These are phyloP conservation scores for Penicillium sp. DNA, from an alignment of 2,329 filamentous ascomycete species.

Conservation along the genomic window DNA sequence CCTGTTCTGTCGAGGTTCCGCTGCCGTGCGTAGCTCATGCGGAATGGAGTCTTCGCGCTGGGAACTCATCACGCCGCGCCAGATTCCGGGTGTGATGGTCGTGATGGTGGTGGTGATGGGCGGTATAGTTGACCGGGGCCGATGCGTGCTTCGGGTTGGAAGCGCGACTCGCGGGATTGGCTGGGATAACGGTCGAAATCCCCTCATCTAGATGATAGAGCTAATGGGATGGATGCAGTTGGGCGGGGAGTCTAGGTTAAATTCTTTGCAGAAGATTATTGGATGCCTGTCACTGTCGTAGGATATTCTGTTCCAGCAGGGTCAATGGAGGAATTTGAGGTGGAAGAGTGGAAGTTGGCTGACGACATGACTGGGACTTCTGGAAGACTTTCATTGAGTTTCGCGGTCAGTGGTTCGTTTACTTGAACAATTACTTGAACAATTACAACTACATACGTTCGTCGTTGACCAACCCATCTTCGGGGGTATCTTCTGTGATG, in stretches of 20 bases:
- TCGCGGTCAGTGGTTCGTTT: neutral
- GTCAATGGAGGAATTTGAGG: neutral
- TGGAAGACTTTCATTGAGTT: neutral
- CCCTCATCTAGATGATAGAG: constrained; percentile 16
- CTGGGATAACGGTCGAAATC: constrained; percentile 15
- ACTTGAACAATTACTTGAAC: no score
- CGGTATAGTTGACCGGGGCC: constrained; percentile 10
- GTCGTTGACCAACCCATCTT: neutral
- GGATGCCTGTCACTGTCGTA: neutral
- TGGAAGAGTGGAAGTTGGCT: neutral
- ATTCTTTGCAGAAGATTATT: neutral
- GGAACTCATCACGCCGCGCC: constrained; percentile 33
- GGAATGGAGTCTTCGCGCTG: constrained; percentile 44
- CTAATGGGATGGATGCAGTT: neutral
- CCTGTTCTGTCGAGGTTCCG: constrained; percentile 70
- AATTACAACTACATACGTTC: neutral
- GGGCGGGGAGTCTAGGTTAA: neutral
- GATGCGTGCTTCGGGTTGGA: constrained; percentile 9
- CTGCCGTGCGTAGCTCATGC: constrained; percentile 73
- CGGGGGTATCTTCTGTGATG: neutral
- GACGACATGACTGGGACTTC: constrained; percentile 23
- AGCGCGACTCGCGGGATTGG: constrained; percentile 17
- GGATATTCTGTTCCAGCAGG: neutral
- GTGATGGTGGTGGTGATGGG: constrained; percentile 8
- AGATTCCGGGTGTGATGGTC: neutral